phyloP scores from a whole-genome alignment of 257 asterid species.

The Nicotiana knightiana region DNA sequence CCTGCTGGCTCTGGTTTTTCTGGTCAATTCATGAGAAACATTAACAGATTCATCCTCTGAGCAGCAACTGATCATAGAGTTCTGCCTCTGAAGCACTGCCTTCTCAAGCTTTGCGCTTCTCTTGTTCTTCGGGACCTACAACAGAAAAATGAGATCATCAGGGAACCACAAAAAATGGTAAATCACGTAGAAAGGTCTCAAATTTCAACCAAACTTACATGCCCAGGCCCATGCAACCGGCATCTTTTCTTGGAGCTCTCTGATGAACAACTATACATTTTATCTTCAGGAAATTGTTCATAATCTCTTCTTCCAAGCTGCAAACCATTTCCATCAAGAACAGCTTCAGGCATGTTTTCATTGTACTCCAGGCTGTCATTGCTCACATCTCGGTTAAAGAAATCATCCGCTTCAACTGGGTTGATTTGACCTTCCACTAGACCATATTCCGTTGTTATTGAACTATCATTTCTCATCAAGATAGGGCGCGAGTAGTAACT shows the following conservation, averaged over 20 bases:
- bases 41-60: constrained; percentile 41
- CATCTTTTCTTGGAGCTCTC: constrained; percentile 44
- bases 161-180: neutral
- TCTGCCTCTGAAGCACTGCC: constrained; percentile 20
- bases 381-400: constrained; percentile 35
- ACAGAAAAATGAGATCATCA: neutral
- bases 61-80: constrained; percentile 34
- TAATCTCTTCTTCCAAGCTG: constrained; percentile 1
- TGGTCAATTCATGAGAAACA: constrained; percentile 33
- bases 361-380: constrained; percentile 26
- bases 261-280: constrained; percentile 13
- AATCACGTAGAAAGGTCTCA: neutral
- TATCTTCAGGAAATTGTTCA: constrained; percentile 16
- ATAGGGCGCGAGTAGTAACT: constrained; percentile 13
- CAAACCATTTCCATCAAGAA: neutral
- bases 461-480: constrained; percentile 4
- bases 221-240: constrained; percentile 14
- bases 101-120: constrained; percentile 17
- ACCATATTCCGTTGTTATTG: constrained; percentile 22
- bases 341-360: constrained; percentile 16
- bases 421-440: neutral
- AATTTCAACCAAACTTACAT: constrained; percentile 1
- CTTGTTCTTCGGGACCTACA: constrained; percentile 35
- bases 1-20: constrained; percentile 49
- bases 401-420: constrained; percentile 26